Percentiles rank a stretch among this genome's conserved stretches.
phyloP scores from a whole-genome alignment of 2,329 filamentous ascomycete species.

The Zasmidium citrigriseum region DNA sequence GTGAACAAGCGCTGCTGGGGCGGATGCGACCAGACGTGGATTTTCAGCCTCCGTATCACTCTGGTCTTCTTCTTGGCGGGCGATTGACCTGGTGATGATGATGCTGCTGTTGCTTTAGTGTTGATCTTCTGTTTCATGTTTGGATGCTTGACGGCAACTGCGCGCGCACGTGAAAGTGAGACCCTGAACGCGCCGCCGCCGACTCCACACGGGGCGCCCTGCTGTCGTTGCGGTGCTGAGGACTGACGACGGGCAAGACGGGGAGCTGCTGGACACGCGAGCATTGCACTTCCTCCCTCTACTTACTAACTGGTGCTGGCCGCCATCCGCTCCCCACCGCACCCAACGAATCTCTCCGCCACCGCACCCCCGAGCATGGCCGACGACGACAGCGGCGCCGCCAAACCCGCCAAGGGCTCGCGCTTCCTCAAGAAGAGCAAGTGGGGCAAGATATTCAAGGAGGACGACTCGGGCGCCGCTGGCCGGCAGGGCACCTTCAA shows the following conservation, averaged over 20 bases:
- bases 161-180: no score
- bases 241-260: no score
- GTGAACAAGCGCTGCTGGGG: background rate
- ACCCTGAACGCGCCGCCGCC: background rate
- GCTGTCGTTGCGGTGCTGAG: no score
- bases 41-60: background rate
- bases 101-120: background rate
- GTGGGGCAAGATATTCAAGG: constrained; percentile 35
- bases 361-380: background rate
- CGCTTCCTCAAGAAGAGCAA: constrained; percentile 33
- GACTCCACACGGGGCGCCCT: no score
- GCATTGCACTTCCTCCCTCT: background rate
- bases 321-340: background rate
- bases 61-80: background rate
- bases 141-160: background rate
- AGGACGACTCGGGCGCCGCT: constrained; percentile 15
- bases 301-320: background rate
- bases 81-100: background rate
- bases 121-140: background rate
- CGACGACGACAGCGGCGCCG: background rate
- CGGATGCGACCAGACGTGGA: no score
- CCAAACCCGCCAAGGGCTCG: constrained; percentile 17
- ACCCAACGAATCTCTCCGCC: background rate
- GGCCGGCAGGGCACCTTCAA: constrained; percentile 24
- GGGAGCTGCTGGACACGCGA: background rate